phyloP scores from a whole-genome alignment of 1,284 basidiomycete species.

The Ustilago esculenta region DNA sequence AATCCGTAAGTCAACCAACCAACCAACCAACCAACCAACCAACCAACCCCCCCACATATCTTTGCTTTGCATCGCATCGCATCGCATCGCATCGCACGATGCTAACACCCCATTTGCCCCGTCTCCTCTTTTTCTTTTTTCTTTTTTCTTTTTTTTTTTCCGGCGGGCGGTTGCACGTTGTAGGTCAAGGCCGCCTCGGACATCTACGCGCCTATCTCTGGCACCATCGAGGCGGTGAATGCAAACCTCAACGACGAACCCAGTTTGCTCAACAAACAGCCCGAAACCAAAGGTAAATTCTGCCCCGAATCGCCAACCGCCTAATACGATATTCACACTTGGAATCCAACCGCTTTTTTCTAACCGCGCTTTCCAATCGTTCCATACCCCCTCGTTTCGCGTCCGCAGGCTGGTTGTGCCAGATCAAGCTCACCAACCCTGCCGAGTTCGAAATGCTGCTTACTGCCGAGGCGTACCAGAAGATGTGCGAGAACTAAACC shows the following conservation, averaged over 20 bases:
- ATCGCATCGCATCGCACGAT: no score
- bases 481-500: slow-evolving; percentile 48
- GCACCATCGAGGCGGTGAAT: slow-evolving; percentile 84
- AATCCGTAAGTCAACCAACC: slow-evolving; percentile 79
- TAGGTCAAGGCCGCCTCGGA: slow-evolving; percentile 91
- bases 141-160: no score
- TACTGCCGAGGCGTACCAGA: slow-evolving; percentile 80
- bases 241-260: slow-evolving; percentile 77
- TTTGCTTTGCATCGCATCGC: no score
- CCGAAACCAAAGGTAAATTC: slow-evolving; percentile 80
- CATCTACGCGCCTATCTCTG: slow-evolving; percentile 94
- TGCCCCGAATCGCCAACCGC: no score
- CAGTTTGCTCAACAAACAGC: slow-evolving; percentile 86
- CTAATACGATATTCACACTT: no score
- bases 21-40: no score
- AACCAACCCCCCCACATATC: no score
- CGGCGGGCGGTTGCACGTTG: neutral
- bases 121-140: no score
- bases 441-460: slow-evolving; percentile 80
- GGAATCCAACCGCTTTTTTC: no score
- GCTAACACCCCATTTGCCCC: no score
- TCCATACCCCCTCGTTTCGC: neutral
- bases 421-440: slow-evolving; percentile 83
- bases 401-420: slow-evolving; percentile 88
- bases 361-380: no score